These are phyloP conservation scores for Tulasnella calospora DNA, from an alignment of 768 basidiomycete genomes.

Conservation along the genomic window DNA sequence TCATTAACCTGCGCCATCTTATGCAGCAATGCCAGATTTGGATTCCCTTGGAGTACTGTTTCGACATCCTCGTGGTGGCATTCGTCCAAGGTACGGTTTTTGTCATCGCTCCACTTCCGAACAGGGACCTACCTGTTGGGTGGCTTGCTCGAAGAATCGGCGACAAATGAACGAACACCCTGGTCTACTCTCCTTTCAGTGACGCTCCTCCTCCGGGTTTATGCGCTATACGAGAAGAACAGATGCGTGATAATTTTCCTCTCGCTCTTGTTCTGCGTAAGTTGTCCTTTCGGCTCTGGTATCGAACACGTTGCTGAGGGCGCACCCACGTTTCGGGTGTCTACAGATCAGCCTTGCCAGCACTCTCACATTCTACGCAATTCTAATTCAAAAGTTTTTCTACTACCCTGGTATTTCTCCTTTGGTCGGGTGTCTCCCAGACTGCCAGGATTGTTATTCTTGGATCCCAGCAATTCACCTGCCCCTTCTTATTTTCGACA, in stretches of 20 bases:
- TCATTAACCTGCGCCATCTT: not conserved
- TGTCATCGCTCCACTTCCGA: not conserved
- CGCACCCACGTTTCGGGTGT: not conserved
- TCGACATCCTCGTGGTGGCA: not conserved
- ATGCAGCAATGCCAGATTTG: not conserved
- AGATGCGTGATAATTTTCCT: not conserved
- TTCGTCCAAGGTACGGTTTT: conserved; percentile 3
- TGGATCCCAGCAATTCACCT: conserved; percentile 4
- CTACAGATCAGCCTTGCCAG: not conserved
- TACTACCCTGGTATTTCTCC: not conserved
- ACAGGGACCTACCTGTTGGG: not conserved
- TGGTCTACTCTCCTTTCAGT: not conserved
- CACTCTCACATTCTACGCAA: not conserved
- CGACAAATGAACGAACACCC: not conserved
- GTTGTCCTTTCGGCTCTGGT: not conserved
- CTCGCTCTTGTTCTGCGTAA: not conserved
- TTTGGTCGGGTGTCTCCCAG: not conserved
- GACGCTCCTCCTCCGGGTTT: not conserved
- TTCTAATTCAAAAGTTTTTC: not conserved
- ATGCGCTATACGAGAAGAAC: conserved; percentile 16
- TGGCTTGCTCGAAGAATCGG: not conserved
- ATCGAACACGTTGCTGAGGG: no score
- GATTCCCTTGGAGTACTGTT: not conserved
- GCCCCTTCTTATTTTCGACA: conserved; percentile 1
- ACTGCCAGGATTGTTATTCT: conserved; percentile 6